phyloP scores from a whole-genome alignment of 495 filamentous ascomycete genomes.

The Pseudomonodictys pantanalensis region DNA sequence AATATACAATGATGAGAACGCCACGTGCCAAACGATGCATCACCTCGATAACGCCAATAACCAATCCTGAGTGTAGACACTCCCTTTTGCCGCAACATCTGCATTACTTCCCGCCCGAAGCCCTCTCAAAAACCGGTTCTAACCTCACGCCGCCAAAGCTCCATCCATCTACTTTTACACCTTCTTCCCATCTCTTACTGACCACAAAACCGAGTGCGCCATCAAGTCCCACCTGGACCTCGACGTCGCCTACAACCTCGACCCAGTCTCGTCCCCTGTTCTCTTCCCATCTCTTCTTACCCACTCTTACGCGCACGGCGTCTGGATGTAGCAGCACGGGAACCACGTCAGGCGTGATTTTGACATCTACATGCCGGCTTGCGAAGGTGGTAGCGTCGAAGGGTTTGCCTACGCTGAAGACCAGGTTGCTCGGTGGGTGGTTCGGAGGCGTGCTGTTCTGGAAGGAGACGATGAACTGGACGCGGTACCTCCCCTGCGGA shows the following conservation, averaged over 20 bases:
- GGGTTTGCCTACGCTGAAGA: slow-evolving; percentile 35
- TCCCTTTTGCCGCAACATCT: too few relatives aligned
- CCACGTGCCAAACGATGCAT: too few relatives aligned
- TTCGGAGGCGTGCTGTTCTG: slow-evolving; percentile 26
- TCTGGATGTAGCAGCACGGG: slow-evolving; percentile 36
- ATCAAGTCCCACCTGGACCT: slow-evolving; percentile 37
- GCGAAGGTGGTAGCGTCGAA: slow-evolving; percentile 31
- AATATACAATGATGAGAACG: too few relatives aligned
- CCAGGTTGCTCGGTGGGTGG: slow-evolving; percentile 29
- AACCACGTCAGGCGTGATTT: slow-evolving; percentile 37
- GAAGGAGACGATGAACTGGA: slow-evolving; percentile 35
- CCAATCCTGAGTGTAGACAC: too few relatives aligned
- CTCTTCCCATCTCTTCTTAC: slow-evolving; percentile 19
- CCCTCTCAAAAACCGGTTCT: slow-evolving; percentile 31
- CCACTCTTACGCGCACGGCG: slow-evolving; percentile 35
- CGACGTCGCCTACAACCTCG: slow-evolving; percentile 36
- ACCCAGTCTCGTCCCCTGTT: slow-evolving; percentile 35
- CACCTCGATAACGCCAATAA: too few relatives aligned
- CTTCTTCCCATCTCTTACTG: slow-evolving; percentile 33
- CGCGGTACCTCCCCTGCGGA: slow-evolving; percentile 35
- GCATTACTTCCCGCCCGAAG: too few relatives aligned
- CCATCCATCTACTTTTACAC: slow-evolving; percentile 33
- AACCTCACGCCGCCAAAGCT: slow-evolving; percentile 38
- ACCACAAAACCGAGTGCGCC: slow-evolving; percentile 35
- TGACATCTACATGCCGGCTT: slow-evolving; percentile 33